These are phyloP conservation scores for Hygrophila difformis DNA, from an alignment of 257 asterid genomes.

Conservation along the genomic window DNA sequence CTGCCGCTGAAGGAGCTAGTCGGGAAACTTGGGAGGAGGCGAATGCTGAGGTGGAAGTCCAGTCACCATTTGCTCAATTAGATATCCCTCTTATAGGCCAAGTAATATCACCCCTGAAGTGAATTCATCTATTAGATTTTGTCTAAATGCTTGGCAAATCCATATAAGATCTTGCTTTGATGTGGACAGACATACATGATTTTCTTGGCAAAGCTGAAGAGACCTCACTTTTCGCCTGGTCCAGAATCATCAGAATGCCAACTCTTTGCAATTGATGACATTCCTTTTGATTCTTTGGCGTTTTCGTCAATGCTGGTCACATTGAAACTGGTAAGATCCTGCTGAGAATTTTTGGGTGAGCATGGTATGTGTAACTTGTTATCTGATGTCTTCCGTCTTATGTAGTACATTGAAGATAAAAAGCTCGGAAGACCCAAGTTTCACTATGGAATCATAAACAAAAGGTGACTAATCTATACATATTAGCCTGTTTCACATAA, in stretches of 20 bases:
- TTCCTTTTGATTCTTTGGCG: conserved; percentile 84
- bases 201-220: conserved; percentile 84
- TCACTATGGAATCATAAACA: conserved; percentile 87
- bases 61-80: conserved; percentile 75
- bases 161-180: conserved; percentile 7
- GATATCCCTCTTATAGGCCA: conserved; percentile 96
- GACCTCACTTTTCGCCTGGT: conserved; percentile 77
- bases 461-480: conserved; percentile 73
- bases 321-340: conserved; percentile 52
- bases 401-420: conserved; percentile 44
- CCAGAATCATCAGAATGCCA: conserved; percentile 87
- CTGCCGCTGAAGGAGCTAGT: conserved; percentile 84
- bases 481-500: too few species aligned
- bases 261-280: conserved; percentile 61
- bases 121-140: neutral
- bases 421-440: conserved; percentile 61
- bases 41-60: conserved; percentile 76
- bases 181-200: conserved; percentile 76
- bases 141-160: conserved; percentile 9
- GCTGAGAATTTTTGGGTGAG: conserved; percentile 10
- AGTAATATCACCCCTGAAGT: conserved; percentile 27
- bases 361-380: neutral
- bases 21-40: conserved; percentile 99
- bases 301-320: conserved; percentile 94
- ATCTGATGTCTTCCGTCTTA: conserved; percentile 3